Evolutionary conservation across 345 rosid species (phyloP), one percentile per base, ranked within the genome.

Genomic region (Mercurialis annua): DNA sequence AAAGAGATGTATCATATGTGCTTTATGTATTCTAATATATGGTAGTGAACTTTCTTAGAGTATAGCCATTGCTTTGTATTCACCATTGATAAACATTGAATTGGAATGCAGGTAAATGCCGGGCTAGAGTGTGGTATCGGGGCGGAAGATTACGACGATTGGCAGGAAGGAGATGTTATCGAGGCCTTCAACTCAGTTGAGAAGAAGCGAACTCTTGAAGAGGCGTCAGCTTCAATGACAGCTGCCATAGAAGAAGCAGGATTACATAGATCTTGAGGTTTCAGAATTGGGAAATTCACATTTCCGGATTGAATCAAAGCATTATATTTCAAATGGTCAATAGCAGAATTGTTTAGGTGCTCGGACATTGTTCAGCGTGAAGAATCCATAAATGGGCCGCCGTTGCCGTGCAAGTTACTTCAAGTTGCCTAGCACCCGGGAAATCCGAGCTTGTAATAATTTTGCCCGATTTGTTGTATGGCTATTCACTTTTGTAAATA

Each of bases 191-290:
- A 84, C 77, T 65, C 79, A 0, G 80, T 87, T 67, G 83, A 86
- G 76, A 94, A 87, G 85, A 87, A 80, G 78, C 86, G 97, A 56
- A 90, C 99, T 12, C 85, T 94, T 29, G 99, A 91, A 83, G 97
- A 91, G 77, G 96, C 99, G 64, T 94, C 99, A 2, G 96, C 99
- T 71, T 84, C 95, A 58, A 85, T 94, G 92, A 80, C 95, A 60
- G 92, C 95, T 44, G 97, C 95, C 3, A 47, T 89, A 63, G 86
- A 89, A 84, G 92, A 72, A 48, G 91, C 67, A 18, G 93, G 94
- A 64, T 77, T 59, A 15, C 66, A 61, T 85, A 80, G 77, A 67
- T 16, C n/a, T 10, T 21, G 31, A 11, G 29, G 55, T n/a, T 31
- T 14, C 36, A 24, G 18, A 62, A 64, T 34, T 17, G 33, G 64